phyloP scores from a whole-genome alignment of 257 asterid species.

The Ligustrum vulgare region DNA sequence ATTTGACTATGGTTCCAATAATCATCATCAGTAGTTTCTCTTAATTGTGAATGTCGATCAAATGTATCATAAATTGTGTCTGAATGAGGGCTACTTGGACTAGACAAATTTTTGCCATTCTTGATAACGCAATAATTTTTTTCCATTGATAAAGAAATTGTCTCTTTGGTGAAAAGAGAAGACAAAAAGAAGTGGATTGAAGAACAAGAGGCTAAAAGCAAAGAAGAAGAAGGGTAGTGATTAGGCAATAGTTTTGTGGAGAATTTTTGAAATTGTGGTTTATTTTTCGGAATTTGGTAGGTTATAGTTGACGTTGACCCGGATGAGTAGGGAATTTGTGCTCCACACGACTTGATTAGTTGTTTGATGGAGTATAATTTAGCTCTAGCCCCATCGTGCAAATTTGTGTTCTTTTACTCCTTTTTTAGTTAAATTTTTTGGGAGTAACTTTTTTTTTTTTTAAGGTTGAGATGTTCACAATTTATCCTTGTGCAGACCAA shows the following conservation, averaged over 20 bases:
- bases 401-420: neutral
- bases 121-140: conserved; percentile 32
- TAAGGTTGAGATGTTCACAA: too few species aligned
- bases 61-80: neutral
- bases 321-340: conserved; percentile 18
- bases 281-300: conserved; percentile 29
- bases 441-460: too few species aligned
- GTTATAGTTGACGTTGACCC: conserved; percentile 34
- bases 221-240: conserved; percentile 6
- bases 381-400: neutral
- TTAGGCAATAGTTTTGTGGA: neutral
- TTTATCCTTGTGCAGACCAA: too few species aligned
- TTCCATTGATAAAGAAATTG: conserved; percentile 30
- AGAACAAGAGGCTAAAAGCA: conserved; percentile 16
- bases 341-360: conserved; percentile 25
- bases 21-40: neutral
- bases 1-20: conserved; percentile 13
- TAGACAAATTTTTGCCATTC: conserved; percentile 3
- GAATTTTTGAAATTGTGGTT: neutral
- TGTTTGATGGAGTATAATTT: neutral
- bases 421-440: too few species aligned
- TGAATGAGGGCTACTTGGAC: conserved; percentile 21
- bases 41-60: conserved; percentile 5
- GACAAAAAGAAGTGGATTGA: neutral
- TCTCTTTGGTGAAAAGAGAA: conserved; percentile 1